Conservation (phyloP, 306 rosid genomes). For the Cicer pinnatifidum region DNA sequence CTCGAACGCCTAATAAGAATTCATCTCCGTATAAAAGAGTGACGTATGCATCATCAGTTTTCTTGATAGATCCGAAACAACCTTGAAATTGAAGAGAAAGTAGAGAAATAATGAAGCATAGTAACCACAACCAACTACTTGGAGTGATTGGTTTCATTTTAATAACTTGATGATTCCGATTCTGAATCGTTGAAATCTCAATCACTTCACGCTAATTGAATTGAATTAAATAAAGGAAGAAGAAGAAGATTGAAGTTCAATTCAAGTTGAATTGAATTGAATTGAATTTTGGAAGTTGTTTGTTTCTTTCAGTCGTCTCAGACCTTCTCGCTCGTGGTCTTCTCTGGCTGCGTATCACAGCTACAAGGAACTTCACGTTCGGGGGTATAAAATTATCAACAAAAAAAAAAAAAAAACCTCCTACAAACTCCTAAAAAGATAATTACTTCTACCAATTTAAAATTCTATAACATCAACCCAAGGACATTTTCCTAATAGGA, state of each 20-base stretch:
- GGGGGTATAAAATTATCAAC: neutral
- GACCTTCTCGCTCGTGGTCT: slow-evolving; percentile 39
- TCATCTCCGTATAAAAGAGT: slow-evolving; percentile 97
- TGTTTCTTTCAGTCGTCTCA: neutral
- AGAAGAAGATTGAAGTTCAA: too few species aligned
- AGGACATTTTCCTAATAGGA: too few species aligned
- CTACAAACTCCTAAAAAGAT: too few species aligned
- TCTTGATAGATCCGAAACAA: slow-evolving; percentile 56
- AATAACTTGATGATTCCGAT: neutral
- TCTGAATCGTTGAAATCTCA: neutral
- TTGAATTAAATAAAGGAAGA: neutral
- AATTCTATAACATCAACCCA: too few species aligned
- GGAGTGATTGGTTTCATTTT: slow-evolving; percentile 47
- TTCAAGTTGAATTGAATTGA: slow-evolving; percentile 8
- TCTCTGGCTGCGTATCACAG: slow-evolving; percentile 43
- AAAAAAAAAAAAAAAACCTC: too few species aligned
- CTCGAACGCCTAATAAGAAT: slow-evolving; percentile 91
- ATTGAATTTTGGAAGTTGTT: slow-evolving; percentile 16
- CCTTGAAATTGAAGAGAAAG: slow-evolving; percentile 47
- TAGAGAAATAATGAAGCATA: slow-evolving; percentile 27
- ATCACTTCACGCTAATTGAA: neutral
- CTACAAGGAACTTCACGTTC: neutral
- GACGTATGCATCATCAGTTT: slow-evolving; percentile 72
- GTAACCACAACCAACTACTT: neutral
- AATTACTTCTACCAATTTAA: too few species aligned